Percentiles rank a stretch among this genome's conserved stretches.
Evolutionary conservation across 768 basidiomycete species (phyloP).

Genomic region (Candolleomyces efflorescens): DNA sequence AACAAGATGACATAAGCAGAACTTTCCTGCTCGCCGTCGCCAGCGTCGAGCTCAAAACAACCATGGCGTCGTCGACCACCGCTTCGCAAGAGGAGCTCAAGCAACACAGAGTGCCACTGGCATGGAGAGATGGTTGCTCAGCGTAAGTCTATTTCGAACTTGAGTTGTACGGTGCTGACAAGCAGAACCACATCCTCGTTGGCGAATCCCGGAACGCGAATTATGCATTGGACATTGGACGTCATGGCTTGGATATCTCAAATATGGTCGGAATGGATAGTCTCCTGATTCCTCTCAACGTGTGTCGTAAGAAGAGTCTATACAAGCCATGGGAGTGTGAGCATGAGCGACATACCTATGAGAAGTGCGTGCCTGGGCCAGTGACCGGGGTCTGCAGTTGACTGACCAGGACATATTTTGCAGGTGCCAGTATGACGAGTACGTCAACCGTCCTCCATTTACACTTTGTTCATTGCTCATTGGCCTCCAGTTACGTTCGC

Average conservation of each 20-base stretch:
- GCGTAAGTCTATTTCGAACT: conserved; percentile 53
- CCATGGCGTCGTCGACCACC: conserved; percentile 69
- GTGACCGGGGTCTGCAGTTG: not conserved
- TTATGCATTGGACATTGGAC: not conserved
- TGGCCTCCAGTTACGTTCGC: conserved; percentile 63
- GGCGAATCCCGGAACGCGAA: conserved; percentile 5
- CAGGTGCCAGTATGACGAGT: conserved; percentile 97
- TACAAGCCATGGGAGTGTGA: conserved; percentile 95
- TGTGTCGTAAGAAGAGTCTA: conserved; percentile 71
- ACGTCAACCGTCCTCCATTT: conserved; percentile 28
- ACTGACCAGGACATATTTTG: not conserved
- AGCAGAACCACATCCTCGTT: not conserved
- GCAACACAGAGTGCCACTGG: conserved; percentile 66
- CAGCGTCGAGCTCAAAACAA: conserved; percentile 2
- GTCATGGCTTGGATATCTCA: not conserved
- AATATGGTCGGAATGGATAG: conserved; percentile 34
- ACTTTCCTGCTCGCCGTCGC: not conserved
- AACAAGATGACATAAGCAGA: conserved; percentile 4
- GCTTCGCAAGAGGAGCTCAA: conserved; percentile 86
- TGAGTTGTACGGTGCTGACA: not conserved
- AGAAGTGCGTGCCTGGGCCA: conserved; percentile 54
- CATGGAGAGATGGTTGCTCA: conserved; percentile 89
- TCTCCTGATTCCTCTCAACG: conserved; percentile 81
- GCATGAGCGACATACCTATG: conserved; percentile 80
- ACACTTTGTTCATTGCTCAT: conserved; percentile 1